Conservation (phyloP, 1,284 basidiomycete genomes). For the Moesziomyces sp. region DNA sequence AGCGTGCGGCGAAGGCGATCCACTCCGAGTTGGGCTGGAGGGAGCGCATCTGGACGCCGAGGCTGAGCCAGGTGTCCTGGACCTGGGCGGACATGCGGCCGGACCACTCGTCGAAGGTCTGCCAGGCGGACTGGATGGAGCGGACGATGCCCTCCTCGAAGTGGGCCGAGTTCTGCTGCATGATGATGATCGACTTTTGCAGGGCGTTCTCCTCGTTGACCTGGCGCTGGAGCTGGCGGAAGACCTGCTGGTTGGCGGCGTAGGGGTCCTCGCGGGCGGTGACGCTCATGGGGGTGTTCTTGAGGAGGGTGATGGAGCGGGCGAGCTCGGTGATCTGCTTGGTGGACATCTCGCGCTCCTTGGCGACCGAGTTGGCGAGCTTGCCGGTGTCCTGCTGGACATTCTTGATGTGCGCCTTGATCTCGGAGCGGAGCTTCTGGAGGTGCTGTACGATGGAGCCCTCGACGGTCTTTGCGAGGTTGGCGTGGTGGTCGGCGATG, state of each 20-base stretch:
- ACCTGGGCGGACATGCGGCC: constrained; percentile 82
- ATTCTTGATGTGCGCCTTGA: constrained; percentile 96
- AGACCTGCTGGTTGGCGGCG: constrained; percentile 80
- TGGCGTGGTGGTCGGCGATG: constrained; percentile 96
- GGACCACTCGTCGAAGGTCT: constrained; percentile 95
- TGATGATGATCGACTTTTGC: constrained; percentile 98
- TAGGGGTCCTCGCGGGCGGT: constrained; percentile 86
- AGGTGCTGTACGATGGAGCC: constrained; percentile 97
- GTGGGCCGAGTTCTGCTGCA: constrained; percentile 95
- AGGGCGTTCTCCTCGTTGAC: constrained; percentile 97
- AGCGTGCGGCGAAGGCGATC: constrained; percentile 93
- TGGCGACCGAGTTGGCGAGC: constrained; percentile 90
- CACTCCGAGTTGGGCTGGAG: constrained; percentile 93
- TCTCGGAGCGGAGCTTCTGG: constrained; percentile 90
- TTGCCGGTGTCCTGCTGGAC: constrained; percentile 98
- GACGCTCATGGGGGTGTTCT: constrained; percentile 92
- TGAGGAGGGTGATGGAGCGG: constrained; percentile 86
- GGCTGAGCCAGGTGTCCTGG: constrained; percentile 81
- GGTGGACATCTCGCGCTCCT: constrained; percentile 89
- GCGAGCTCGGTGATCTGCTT: constrained; percentile 88
- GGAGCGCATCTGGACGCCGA: constrained; percentile 82
- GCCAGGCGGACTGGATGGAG: constrained; percentile 94
- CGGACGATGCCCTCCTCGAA: constrained; percentile 97
- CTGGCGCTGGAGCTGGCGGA: constrained; percentile 84
- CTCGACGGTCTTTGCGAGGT: constrained; percentile 94